Evolutionary conservation across 2,329 filamentous ascomycete species (phyloP).

Genomic region (Akanthomyces dipterigenus): DNA sequence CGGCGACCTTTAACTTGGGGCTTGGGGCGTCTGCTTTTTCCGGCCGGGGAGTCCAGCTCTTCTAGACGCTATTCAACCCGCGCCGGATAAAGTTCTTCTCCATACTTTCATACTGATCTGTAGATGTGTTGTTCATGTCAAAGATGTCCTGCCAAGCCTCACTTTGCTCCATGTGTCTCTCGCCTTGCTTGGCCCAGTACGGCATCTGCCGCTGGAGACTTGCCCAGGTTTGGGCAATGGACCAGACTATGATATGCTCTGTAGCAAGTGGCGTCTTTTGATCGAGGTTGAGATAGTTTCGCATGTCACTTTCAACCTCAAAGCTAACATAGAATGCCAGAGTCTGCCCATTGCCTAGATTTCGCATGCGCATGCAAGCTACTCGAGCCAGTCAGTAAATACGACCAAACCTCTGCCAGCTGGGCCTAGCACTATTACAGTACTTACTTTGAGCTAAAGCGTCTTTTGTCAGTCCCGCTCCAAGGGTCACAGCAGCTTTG

Average conservation of each 20-base stretch:
- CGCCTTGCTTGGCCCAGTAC: constrained; percentile 56
- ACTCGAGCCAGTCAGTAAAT: constrained; percentile 7
- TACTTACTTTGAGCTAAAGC: constrained; percentile 56
- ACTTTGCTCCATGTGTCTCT: constrained; percentile 38
- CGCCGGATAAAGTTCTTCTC: neutral
- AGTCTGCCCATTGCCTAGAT: constrained; percentile 59
- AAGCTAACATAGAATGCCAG: constrained; percentile 53
- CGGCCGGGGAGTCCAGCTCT: neutral
- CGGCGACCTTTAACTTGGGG: neutral
- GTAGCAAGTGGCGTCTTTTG: constrained; percentile 32
- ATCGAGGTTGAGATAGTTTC: constrained; percentile 13
- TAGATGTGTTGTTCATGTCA: neutral
- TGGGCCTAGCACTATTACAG: neutral
- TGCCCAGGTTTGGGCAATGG: constrained; percentile 48
- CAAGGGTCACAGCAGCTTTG: constrained; percentile 61
- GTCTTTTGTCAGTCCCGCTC: constrained; percentile 60
- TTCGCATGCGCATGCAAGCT: constrained; percentile 67
- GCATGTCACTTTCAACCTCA: constrained; percentile 53
- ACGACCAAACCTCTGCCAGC: no score
- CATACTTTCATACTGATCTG: neutral
- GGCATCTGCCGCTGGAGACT: constrained; percentile 43
- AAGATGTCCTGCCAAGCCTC: constrained; percentile 23
- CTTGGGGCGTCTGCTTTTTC: no score
- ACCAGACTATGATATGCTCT: constrained; percentile 50
- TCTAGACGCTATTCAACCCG: neutral